Conservation (phyloP, 495 filamentous ascomycete genomes). For the Pseudotulostoma volvatum region DNA sequence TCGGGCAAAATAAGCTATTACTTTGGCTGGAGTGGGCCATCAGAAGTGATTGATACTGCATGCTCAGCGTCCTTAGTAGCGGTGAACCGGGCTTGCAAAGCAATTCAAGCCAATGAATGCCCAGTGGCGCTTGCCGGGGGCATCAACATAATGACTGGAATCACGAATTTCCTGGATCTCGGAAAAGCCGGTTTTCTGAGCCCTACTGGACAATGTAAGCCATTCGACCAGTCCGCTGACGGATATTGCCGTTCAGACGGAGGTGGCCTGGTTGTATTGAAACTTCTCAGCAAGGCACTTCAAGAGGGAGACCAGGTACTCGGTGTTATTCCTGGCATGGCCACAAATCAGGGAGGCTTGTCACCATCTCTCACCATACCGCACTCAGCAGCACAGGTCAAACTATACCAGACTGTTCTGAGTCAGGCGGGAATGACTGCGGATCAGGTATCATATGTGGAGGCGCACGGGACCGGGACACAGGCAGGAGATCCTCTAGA, state of each 20-base stretch:
- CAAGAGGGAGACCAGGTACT: constrained; percentile 46
- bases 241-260: constrained; percentile 61
- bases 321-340: constrained; percentile 42
- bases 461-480: constrained; percentile 56
- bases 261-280: constrained; percentile 48
- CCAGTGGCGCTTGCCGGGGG: constrained; percentile 25
- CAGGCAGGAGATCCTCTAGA: constrained; percentile 22
- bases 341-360: constrained; percentile 51
- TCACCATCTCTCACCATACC: constrained; percentile 56
- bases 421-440: constrained; percentile 41
- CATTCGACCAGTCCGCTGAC: constrained; percentile 53
- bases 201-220: constrained; percentile 40
- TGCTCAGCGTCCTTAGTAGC: constrained; percentile 31
- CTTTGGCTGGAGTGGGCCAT: constrained; percentile 36
- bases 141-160: constrained; percentile 25
- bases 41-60: constrained; percentile 27
- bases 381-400: constrained; percentile 42
- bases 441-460: constrained; percentile 49
- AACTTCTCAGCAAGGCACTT: constrained; percentile 44
- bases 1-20: constrained; percentile 23
- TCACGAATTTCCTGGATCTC: constrained; percentile 19
- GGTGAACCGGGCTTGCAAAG: constrained; percentile 21
- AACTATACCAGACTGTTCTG: constrained; percentile 39
- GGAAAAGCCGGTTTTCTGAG: constrained; percentile 22
- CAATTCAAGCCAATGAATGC: constrained; percentile 24